Evolutionary conservation across 805 yeast genomes (phyloP).

Genomic region (Brettanomyces anomalus): DNA sequence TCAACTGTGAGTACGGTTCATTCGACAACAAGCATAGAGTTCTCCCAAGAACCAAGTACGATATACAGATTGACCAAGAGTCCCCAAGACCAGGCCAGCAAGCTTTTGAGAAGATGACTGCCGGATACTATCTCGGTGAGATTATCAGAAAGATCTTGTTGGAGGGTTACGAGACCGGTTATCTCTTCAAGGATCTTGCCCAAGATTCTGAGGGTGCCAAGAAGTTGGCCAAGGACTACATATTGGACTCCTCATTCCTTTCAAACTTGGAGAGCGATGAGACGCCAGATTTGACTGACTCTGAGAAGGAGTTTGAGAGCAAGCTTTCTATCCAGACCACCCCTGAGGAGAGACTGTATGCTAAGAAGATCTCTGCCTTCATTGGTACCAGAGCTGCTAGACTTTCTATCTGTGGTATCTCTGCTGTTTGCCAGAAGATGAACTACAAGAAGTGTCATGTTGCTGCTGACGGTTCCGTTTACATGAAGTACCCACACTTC

Average conservation of each 20-base stretch:
- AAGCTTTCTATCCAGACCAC: constrained; percentile 61
- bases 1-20: constrained; percentile 98
- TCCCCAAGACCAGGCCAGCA: constrained; percentile 98
- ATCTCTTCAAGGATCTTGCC: constrained; percentile 51
- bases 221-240: constrained; percentile 55
- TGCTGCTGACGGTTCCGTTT: constrained; percentile 98
- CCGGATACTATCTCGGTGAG: constrained; percentile 96
- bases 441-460: constrained; percentile 69
- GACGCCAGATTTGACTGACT: constrained; percentile 73
- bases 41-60: constrained; percentile 88
- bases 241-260: constrained; percentile 85
- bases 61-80: constrained; percentile 68
- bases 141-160: constrained; percentile 71
- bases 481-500: constrained; percentile 89
- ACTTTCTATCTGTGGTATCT: constrained; percentile 91
- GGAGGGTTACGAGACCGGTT: constrained; percentile 59
- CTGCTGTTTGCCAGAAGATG: constrained; percentile 91
- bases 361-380: constrained; percentile 75
- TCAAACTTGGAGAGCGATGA: constrained; percentile 86
- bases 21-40: constrained; percentile 86
- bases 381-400: constrained; percentile 94
- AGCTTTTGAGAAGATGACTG: constrained; percentile 94
- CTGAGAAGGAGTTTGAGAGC: constrained; percentile 53
- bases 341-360: constrained; percentile 71
- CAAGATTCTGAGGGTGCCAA: constrained; percentile 45